Base-by-base conservation (phyloP, 176 grass and related monocot species). In the Cenchrus americanus region DNA sequence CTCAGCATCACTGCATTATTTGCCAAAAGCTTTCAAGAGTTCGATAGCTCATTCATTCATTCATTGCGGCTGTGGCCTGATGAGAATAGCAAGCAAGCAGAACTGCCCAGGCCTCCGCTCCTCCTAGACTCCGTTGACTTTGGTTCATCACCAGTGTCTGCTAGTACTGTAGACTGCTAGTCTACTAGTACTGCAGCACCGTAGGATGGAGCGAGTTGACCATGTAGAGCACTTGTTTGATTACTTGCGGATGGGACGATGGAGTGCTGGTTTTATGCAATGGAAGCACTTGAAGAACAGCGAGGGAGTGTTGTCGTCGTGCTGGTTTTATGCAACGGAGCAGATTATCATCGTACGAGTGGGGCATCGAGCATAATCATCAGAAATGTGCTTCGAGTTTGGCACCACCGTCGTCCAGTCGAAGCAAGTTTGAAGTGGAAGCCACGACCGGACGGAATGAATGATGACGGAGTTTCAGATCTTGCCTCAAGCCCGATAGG, bases 401-500 rank as follows among this genome's bases (percentile, higher is more conserved):
- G 59, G 59, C 42, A 24, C 23, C 15, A 10, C 18, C 21, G 37
- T 65, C 77, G 46, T 66, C 26, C 7, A 10, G 27, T 37, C 1
- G 17, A 80, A 80, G 77, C 62, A 52, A 80, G 57, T 21, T 69
- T 26, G 40, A 66, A 4, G 27, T 14, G 21, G 26, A 19, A 72
- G 44, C 13, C 61, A 15, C 6, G 19, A 19, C 41, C 62, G 21
- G 34, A 37, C 2, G 2, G 34, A 34, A 34, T 37, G 53, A 82
- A 14, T 2, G 79, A 87, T 63, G 41, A 15, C 53, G 77, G 52
- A 11, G 57, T 81, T 37, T 42, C 17, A 13, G 82, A 55, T 76
- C 72, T 46, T 5, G 30, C 18, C 26, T 64, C 22, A 15, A 22
- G 5, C 61, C 32, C 21, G 62, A 22, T 19, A 21, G 19, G 14